These are phyloP conservation scores for Lotus japonicus DNA, from an alignment of 306 rosid genomes.

Conservation along the genomic window DNA sequence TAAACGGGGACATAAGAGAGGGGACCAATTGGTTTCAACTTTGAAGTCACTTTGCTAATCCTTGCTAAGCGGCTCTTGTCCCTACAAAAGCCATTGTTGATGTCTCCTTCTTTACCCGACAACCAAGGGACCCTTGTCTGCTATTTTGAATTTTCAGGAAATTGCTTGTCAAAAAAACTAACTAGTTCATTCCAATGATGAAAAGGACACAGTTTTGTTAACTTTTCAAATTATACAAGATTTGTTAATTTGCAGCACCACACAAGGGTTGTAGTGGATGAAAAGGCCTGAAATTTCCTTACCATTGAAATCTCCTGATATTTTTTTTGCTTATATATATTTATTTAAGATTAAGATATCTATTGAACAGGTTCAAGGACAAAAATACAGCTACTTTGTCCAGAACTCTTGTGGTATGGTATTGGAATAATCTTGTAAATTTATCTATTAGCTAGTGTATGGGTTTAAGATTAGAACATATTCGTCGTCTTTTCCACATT, in stretches of 20 bases:
- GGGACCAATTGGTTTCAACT: slow-evolving; percentile 68
- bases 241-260: slow-evolving; percentile 36
- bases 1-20: slow-evolving; percentile 45
- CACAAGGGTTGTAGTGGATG: slow-evolving; percentile 54
- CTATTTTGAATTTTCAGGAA: slow-evolving; percentile 13
- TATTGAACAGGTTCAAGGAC: slow-evolving; percentile 28
- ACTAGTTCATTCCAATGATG: slow-evolving; percentile 31
- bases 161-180: slow-evolving; percentile 14
- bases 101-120: slow-evolving; percentile 73
- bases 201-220: slow-evolving; percentile 30
- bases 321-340: slow-evolving; percentile 23
- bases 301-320: slow-evolving; percentile 35
- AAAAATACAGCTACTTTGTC: slow-evolving; percentile 21
- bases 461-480: slow-evolving; percentile 13
- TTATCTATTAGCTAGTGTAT: slow-evolving; percentile 27
- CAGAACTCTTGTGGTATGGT: neutral
- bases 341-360: slow-evolving; percentile 15
- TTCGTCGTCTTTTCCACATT: slow-evolving; percentile 25
- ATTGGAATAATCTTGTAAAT: slow-evolving; percentile 6
- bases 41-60: slow-evolving; percentile 51
- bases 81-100: slow-evolving; percentile 33
- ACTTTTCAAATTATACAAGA: slow-evolving; percentile 10
- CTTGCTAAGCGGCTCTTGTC: slow-evolving; percentile 59
- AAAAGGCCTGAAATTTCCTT: slow-evolving; percentile 42
- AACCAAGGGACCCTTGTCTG: slow-evolving; percentile 67